Percentiles rank a stretch among this genome's conserved stretches.
These are phyloP conservation scores for Pestalotiopsis sp. DNA, from an alignment of 2,329 filamentous ascomycete genomes.

Conservation along the genomic window DNA sequence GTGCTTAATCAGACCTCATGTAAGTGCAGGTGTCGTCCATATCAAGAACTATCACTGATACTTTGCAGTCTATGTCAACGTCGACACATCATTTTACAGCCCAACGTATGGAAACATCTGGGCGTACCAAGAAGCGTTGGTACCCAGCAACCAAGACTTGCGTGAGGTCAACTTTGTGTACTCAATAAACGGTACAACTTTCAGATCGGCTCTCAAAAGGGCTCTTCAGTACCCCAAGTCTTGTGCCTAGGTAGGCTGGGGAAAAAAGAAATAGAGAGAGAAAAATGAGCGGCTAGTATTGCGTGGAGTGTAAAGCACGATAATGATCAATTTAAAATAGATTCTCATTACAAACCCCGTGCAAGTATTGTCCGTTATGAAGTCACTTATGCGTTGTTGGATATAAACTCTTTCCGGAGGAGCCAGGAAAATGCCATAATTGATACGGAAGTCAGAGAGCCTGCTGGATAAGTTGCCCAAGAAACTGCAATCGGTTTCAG, in stretches of 20 bases:
- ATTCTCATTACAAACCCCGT: too few species aligned
- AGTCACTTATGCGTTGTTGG: too few species aligned
- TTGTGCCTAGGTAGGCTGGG: conserved; percentile 32
- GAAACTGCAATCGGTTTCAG: too few species aligned
- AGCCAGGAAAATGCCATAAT: too few species aligned
- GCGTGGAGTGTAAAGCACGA: too few species aligned
- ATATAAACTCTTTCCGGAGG: too few species aligned
- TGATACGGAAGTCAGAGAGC: too few species aligned
- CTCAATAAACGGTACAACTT: conserved; percentile 27
- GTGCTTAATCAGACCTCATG: conserved; percentile 24
- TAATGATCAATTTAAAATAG: too few species aligned
- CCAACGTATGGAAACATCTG: conserved; percentile 25
- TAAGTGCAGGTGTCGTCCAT: conserved; percentile 12
- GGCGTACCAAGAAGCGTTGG: conserved; percentile 21
- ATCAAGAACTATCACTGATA: too few species aligned
- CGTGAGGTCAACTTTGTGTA: conserved; percentile 23
- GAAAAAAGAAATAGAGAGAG: background rate
- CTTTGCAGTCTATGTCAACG: conserved; percentile 23
- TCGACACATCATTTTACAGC: conserved; percentile 23
- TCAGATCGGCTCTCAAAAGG: conserved; percentile 37
- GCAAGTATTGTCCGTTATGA: too few species aligned
- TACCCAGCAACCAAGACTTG: conserved; percentile 19
- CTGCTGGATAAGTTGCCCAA: too few species aligned
- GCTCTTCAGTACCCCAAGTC: conserved; percentile 42
- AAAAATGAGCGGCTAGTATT: too few species aligned